Evolutionary conservation across 495 filamentous ascomycete species (phyloP).

Genomic region (Elasticomyces elasticus): DNA sequence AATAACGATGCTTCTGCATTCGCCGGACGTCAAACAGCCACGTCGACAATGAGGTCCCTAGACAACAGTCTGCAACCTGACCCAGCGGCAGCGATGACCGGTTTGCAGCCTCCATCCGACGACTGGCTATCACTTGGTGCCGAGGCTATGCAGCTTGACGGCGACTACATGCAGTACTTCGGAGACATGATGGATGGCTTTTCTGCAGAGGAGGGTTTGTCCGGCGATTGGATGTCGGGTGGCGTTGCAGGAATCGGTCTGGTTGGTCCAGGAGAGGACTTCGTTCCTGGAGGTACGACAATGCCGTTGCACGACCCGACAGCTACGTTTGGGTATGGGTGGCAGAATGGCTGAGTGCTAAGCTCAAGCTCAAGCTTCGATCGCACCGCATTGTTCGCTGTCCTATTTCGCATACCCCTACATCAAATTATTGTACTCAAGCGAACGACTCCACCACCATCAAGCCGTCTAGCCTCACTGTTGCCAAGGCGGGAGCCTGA

Average conservation of each 20-base stretch:
- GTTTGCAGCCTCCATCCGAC: neutral
- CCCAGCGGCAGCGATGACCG: neutral
- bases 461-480: neutral
- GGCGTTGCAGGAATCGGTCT: neutral
- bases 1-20: no score
- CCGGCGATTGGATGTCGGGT: constrained; percentile 1
- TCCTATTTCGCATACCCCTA: no score
- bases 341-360: neutral
- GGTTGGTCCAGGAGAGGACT: neutral
- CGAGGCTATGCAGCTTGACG: constrained; percentile 11
- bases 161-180: constrained; percentile 5
- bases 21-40: no score
- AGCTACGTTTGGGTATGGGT: neutral
- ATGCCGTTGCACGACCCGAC: neutral
- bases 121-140: no score
- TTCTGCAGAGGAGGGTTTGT: constrained; percentile 1
- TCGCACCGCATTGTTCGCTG: neutral
- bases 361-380: neutral
- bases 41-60: no score
- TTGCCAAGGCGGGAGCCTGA: no score
- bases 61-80: neutral
- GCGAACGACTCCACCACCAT: neutral
- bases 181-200: neutral
- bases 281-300: no score
- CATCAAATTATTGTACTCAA: neutral